phyloP scores from a whole-genome alignment of 1,139 yeast genomes.

The Pichia sp. region DNA sequence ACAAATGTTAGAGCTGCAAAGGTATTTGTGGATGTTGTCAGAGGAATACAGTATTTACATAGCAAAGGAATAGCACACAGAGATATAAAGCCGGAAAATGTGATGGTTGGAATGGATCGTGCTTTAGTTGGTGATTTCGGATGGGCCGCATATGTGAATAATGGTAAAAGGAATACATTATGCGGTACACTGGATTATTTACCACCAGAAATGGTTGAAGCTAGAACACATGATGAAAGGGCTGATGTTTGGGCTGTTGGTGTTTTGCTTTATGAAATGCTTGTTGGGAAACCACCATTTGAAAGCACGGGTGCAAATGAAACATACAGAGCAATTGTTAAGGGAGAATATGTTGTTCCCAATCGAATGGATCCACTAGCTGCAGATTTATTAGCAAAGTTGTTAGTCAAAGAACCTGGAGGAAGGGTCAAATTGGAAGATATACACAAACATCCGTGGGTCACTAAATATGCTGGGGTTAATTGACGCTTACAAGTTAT shows the following conservation, averaged over 20 bases:
- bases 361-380: not conserved
- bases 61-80: conserved; percentile 79
- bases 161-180: conserved; percentile 58
- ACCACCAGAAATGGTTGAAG: conserved; percentile 94
- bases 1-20: not conserved
- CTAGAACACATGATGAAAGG: conserved; percentile 65
- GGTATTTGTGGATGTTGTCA: conserved; percentile 57
- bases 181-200: conserved; percentile 94
- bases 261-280: conserved; percentile 72
- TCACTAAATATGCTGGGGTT: not conserved
- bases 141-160: conserved; percentile 66
- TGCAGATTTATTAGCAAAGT: not conserved
- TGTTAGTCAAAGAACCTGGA: not conserved
- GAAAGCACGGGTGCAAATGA: conserved; percentile 62
- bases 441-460: not conserved
- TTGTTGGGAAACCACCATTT: conserved; percentile 89
- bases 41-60: conserved; percentile 72
- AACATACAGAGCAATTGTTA: conserved; percentile 73
- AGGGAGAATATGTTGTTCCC: conserved; percentile 38
- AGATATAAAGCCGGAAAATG: conserved; percentile 90
- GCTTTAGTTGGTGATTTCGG: conserved; percentile 91
- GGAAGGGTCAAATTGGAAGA: not conserved
- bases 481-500: not conserved
- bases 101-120: conserved; percentile 62
- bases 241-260: conserved; percentile 96